Evolutionary conservation across 352 stramenopile genomes (phyloP), one percentile per base, ranked within the genome.

Genomic region (Phytopythium cucurbitacearum): DNA sequence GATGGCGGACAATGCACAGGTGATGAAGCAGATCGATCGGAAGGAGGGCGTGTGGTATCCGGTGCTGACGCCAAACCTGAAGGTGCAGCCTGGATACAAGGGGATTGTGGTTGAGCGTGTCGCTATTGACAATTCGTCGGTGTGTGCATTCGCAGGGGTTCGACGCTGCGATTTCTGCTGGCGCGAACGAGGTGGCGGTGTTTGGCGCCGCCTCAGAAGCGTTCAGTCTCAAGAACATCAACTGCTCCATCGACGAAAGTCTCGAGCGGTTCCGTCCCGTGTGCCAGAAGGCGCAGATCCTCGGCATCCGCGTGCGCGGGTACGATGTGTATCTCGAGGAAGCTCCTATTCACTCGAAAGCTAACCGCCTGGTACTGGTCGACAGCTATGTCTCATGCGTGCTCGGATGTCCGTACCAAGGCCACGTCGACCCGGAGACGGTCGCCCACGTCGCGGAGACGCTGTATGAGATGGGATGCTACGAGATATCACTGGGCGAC

Each of bases 201-300:
- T 99, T 99, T 62, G 94, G 75, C 7, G 91, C 96, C 0, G 96
- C 96, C 5, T 98, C 93, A 10, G 96, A 99, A 57, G 71, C 76
- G 21, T 99, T 99, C 64, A 98, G 89, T 40, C 72, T 90, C 51
- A 95, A 94, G 67, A 99, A 99, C 62, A 98, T 98, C 62, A 98
- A 98, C 70, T 98, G 95, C 62, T 97, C 79, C 7, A 98, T 98
- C 57, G 75, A 96, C 43, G 94, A 99, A 65, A 98, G 91, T 45
- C 60, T 99, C 1, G 75, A 97, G 42, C 88, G 95, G 16, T 98
- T 98, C 65, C 69, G 75, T 8, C 86, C 77, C 3, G 88, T 98
- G 28, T 87, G 85, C 39, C 82, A 95, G 16, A 87, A 87, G 56
- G 91, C 94, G 13, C 62, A 76, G 36, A 61, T 70, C 39, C 59